Evolutionary conservation across 2,329 filamentous ascomycete genomes (phyloP), one percentile per base, ranked within the genome.

Genomic region (Escovopsis weberi): DNA sequence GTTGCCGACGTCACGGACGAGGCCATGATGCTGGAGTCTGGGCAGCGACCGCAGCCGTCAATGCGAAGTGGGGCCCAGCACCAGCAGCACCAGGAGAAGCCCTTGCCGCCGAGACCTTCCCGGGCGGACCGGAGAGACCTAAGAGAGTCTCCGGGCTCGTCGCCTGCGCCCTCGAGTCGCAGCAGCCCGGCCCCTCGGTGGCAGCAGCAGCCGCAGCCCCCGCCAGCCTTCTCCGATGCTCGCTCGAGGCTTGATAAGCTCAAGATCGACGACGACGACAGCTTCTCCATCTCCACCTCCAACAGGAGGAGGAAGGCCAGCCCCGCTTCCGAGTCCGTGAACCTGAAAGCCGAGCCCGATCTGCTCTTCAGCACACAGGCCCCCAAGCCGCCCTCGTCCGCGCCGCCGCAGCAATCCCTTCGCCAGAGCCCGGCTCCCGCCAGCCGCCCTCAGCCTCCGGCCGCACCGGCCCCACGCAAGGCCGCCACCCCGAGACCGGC

Each of bases 251-350:
- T 94, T 11, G 84, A 73, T 46, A 79, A 82, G 50, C 74, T 86
- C 55, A 75, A 75, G 0, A 70, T 82, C 10, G 87, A 94, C 55
- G 82, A 93, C 48, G 80, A 94, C 58, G 80, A 75, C 36, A 52
- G 41, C 39, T 74, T 84, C 12, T 79, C 93, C 51, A 83, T 81
- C 28, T 95, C 96, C 58, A 72, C 95, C 43, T 95, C 88, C 57
- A 85, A 87, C 39, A 84, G 84, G 19, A 74, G 87, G 51, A 75
- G 87, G 54, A 89, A 81, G 60, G 85, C 81, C 48, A 69, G 72
- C 9, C 72, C 68, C 26, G 67, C 69, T 39, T 63, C 67, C 18
- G 58, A 63, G 47, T 32, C 28, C 3, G 66, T 57, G 15, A 62
- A 59, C 40, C 52, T 49, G 26, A 47, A 63, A 37, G 60, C 65